A percentile compares a stretch with the other conserved stretches of the same genome.
phyloP scores from a whole-genome alignment of 805 yeast genomes.

The Starmera pachycereana region DNA sequence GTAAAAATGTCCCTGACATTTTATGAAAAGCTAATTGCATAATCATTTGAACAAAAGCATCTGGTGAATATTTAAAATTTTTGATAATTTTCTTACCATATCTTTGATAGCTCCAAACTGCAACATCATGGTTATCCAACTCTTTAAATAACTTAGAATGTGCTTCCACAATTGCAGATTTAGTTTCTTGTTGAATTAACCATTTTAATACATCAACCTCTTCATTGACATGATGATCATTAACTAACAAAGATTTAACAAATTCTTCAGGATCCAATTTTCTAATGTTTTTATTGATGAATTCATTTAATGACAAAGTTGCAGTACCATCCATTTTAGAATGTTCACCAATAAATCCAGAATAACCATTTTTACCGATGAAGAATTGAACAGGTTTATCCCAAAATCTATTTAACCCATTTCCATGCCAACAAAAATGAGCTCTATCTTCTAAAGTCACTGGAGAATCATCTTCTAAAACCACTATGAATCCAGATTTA shows the following conservation, averaged over 20 bases:
- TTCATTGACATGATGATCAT: not conserved
- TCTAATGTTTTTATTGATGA: conserved; percentile 45
- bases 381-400: conserved; percentile 88
- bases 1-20: conserved; percentile 67
- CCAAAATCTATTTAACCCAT: conserved; percentile 81
- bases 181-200: conserved; percentile 44
- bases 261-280: conserved; percentile 30
- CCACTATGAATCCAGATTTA: conserved; percentile 69
- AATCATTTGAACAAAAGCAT: conserved; percentile 84
- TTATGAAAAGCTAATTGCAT: conserved; percentile 88
- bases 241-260: conserved; percentile 1
- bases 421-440: conserved; percentile 88
- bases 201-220: conserved; percentile 32
- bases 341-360: conserved; percentile 95
- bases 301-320: conserved; percentile 79
- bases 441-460: conserved; percentile 76
- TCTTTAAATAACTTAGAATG: conserved; percentile 42
- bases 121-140: conserved; percentile 55
- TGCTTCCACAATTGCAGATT: conserved; percentile 45
- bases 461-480: conserved; percentile 68
- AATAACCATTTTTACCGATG: conserved; percentile 70
- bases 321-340: conserved; percentile 98
- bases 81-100: conserved; percentile 84
- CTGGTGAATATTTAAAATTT: conserved; percentile 80
- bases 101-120: conserved; percentile 71